A percentile compares a stretch with the other conserved stretches of the same genome.
Conservation (phyloP, 192 early-diverging fungal species). For the Podila clonocystis region DNA sequence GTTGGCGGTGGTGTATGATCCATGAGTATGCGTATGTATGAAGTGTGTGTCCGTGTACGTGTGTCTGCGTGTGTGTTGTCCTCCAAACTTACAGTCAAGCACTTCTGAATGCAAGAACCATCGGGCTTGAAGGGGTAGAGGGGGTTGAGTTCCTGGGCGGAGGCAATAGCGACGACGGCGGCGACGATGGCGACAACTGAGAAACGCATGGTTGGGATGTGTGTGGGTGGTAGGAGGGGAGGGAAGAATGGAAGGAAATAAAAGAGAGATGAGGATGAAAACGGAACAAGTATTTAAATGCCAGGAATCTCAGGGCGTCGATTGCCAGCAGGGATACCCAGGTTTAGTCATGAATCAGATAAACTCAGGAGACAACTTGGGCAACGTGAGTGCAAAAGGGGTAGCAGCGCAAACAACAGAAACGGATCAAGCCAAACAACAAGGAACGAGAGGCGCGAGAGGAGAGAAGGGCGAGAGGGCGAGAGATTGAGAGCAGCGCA, state of each 20-base stretch:
- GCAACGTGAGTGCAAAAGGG: no score
- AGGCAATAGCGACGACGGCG: conserved; percentile 24
- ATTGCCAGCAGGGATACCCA: background rate
- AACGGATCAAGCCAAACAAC: no score
- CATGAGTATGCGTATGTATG: background rate
- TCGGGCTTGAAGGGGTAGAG: conserved; percentile 28
- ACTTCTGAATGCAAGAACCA: conserved; percentile 19
- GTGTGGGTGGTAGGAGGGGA: background rate
- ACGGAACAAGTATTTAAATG: background rate
- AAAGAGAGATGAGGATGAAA: background rate
- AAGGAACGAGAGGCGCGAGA: no score
- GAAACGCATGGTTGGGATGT: background rate
- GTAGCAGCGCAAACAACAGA: no score
- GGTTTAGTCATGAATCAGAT: no score
- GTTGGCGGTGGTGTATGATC: background rate
- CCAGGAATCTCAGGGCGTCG: background rate
- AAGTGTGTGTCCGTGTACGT: background rate
- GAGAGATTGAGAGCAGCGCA: no score
- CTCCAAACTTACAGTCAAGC: conserved; percentile 15
- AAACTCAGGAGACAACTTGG: no score
- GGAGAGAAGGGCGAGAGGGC: no score
- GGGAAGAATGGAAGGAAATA: background rate
- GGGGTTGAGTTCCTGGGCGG: conserved; percentile 9
- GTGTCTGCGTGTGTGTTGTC: background rate
- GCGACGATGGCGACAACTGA: conserved; percentile 4